Base-by-base conservation (phyloP, 176 grass and related monocot species). In the Bromus sterilis region DNA sequence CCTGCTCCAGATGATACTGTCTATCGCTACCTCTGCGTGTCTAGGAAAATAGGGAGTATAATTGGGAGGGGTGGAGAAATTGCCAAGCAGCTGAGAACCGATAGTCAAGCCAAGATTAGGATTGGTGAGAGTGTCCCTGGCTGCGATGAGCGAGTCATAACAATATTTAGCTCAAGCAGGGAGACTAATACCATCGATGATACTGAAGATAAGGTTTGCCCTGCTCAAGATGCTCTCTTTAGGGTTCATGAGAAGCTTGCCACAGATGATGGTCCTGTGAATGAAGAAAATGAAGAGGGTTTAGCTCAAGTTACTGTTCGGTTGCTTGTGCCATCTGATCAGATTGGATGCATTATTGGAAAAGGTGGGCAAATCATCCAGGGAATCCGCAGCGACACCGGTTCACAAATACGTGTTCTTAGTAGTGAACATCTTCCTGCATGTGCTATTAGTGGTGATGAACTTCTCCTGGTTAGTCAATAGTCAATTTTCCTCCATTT, bases 281-380 rank as follows among this genome's bases (percentile, higher is more conserved):
- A 90, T 0, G 87, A 97, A 85, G 92, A 98, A n/a, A 75, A 75
- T 36, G 95, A 94, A 81, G 90, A 79, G 29, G 81, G 57, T 77
- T 81, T 39, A 68, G 56, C 71, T 77, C 90, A 98, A 81, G 82
- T 86, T 74, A 93, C 90, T 9, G 79, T 85, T 75, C 86, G 92
- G 35, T 80, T 98, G 74, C 86, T 98, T 84, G 95, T 98, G 53
- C 95, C 95, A 36, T 94, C 95, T 69, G 92, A 98, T 83, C 95
- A 98, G 84, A 98, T 98, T 80, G 95, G 95, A 58, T 94, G 95
- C 74, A 94, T 98, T 76, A 91, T 98, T 89, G 95, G 95, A 31
- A 98, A 94, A 89, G 95, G 92, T 61, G 95, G 95, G 23, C 90
- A 86, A 9, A 98, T 98, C 64, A 94, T 98, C 74, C 92, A 94